These are phyloP conservation scores for Calocybe cyanea DNA, from an alignment of 768 basidiomycete species.

Conservation along the genomic window DNA sequence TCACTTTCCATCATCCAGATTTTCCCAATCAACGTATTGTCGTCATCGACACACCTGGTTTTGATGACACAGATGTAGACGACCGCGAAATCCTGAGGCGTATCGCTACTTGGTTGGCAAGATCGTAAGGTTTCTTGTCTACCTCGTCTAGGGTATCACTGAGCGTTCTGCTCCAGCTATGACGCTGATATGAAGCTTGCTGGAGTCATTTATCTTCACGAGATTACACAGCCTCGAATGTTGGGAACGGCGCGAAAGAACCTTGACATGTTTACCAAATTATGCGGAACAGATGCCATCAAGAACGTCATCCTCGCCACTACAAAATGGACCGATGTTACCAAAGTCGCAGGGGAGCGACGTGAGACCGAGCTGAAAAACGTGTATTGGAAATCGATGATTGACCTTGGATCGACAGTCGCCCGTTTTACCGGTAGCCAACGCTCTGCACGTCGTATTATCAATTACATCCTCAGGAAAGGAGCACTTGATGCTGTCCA, in stretches of 20 bases:
- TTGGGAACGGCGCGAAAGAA: conserved; percentile 40
- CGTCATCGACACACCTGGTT: conserved; percentile 22
- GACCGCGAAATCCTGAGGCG: conserved; percentile 19
- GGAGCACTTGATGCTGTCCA: conserved; percentile 12
- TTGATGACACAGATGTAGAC: conserved; percentile 19
- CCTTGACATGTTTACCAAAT: conserved; percentile 43
- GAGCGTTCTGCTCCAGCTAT: conserved; percentile 16
- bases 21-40: conserved; percentile 15
- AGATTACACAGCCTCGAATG: conserved; percentile 35
- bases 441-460: conserved; percentile 12
- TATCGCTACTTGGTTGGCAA: conserved; percentile 20
- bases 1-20: conserved; percentile 16
- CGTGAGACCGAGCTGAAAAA: conserved; percentile 14
- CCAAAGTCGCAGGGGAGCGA: conserved; percentile 5
- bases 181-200: conserved; percentile 21
- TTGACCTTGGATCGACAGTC: conserved; percentile 12
- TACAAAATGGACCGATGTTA: conserved; percentile 43
- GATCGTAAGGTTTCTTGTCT: conserved; percentile 11
- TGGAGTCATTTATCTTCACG: conserved; percentile 28
- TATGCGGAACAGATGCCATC: conserved; percentile 42
- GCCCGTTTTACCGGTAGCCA: conserved; percentile 13
- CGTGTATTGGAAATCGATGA: conserved; percentile 16
- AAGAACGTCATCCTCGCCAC: conserved; percentile 46
- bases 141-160: neutral
- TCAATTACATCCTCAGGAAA: conserved; percentile 13